Percentiles rank a stretch among this genome's conserved stretches.
Conservation (phyloP, 2,329 filamentous ascomycete species). For the Chaetomiaceae sp. region DNA sequence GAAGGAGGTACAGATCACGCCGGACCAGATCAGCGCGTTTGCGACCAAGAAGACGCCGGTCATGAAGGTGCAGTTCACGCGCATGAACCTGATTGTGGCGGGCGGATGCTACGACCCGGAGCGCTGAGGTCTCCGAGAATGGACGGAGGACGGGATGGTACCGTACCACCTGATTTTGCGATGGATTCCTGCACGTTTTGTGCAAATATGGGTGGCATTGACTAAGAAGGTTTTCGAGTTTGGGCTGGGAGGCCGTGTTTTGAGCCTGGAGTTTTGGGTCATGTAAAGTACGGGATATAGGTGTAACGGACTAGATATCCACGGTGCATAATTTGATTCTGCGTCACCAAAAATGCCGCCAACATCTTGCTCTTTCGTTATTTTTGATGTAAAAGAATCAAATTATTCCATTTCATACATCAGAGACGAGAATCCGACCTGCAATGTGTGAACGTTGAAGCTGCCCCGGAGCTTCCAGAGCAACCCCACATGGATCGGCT, state of each 20-base stretch:
- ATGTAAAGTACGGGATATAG: neutral
- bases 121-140: conserved; percentile 17
- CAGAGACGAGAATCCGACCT: too few species aligned
- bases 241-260: neutral
- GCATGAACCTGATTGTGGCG: conserved; percentile 90
- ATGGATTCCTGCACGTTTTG: too few species aligned
- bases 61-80: conserved; percentile 86
- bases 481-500: conserved; percentile 19
- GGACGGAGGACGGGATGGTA: too few species aligned
- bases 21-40: conserved; percentile 92
- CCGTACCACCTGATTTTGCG: too few species aligned
- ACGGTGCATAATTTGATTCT: neutral
- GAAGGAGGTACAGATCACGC: conserved; percentile 84
- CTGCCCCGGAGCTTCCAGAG: neutral
- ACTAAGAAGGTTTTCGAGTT: neutral
- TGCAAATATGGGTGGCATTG: too few species aligned
- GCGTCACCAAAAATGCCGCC: neutral
- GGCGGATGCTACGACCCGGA: conserved; percentile 63
- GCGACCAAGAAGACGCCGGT: conserved; percentile 95
- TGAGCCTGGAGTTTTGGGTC: conserved; percentile 9
- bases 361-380: too few species aligned
- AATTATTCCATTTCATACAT: too few species aligned
- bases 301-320: conserved; percentile 8
- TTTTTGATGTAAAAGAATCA: too few species aligned
- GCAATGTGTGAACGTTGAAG: neutral